Conservation (phyloP, 1,139 yeast species). For the Lizanozyma gosingica region DNA sequence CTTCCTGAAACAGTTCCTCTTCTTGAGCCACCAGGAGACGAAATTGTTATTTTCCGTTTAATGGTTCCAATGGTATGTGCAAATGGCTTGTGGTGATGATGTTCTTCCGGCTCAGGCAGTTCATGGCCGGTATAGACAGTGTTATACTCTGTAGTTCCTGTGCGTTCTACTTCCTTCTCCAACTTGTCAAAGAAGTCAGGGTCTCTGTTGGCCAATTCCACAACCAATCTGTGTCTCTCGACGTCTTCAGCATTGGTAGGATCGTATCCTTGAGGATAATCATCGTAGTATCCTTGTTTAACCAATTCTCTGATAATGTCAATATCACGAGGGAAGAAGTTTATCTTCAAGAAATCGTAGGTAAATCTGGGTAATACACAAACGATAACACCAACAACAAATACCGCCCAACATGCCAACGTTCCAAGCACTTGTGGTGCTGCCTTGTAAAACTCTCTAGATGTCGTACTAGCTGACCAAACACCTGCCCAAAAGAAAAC, state of each 20-base stretch:
- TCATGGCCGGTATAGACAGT: conserved; percentile 9
- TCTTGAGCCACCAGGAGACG: conserved; percentile 17
- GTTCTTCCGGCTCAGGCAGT: background rate
- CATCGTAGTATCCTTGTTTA: conserved; percentile 35
- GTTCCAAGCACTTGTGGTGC: conserved; percentile 48
- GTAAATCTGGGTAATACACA: conserved; percentile 47
- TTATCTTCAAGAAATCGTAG: conserved; percentile 36
- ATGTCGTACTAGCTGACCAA: conserved; percentile 39
- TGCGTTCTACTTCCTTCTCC: conserved; percentile 13
- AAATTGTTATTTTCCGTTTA: conserved; percentile 14
- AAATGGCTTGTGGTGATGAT: conserved; percentile 14
- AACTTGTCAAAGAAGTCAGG: conserved; percentile 28
- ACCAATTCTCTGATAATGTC: conserved; percentile 48
- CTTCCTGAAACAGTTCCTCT: conserved; percentile 14
- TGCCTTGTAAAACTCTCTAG: conserved; percentile 43
- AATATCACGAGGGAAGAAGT: conserved; percentile 43
- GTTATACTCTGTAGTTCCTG: conserved; percentile 5
- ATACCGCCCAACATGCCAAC: conserved; percentile 42
- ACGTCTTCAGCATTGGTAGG: conserved; percentile 47
- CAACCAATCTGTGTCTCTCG: conserved; percentile 32
- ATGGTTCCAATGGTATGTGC: conserved; percentile 28
- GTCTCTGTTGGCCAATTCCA: conserved; percentile 24
- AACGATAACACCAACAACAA: conserved; percentile 36
- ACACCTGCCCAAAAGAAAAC: conserved; percentile 58
- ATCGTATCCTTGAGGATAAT: conserved; percentile 47